These are phyloP conservation scores for Vanilla planifolia DNA, from an alignment of 106 monocot genomes.

Conservation along the genomic window DNA sequence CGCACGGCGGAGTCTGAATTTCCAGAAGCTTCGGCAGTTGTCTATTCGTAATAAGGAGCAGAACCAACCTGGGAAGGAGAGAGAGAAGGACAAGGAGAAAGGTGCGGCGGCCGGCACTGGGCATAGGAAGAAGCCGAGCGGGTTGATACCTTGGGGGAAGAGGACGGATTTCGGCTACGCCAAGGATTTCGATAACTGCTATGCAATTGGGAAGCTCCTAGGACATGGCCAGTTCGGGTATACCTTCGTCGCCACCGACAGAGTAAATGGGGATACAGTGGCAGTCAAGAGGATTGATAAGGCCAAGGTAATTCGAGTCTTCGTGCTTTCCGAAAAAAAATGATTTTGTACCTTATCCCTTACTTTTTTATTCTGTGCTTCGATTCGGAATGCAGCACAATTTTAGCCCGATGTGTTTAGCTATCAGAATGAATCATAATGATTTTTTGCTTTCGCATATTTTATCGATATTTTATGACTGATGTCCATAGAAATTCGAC, in stretches of 20 bases:
- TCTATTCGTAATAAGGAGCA: not conserved
- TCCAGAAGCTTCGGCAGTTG: conserved; percentile 2
- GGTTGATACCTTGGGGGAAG: conserved; percentile 32
- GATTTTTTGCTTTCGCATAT: no score
- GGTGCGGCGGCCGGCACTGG: not conserved
- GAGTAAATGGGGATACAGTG: conserved; percentile 31
- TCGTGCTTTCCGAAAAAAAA: not conserved
- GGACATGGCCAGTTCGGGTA: conserved; percentile 65
- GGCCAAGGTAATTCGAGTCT: conserved; percentile 28
- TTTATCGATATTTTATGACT: no score
- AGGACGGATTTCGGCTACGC: conserved; percentile 54
- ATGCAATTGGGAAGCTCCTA: conserved; percentile 46
- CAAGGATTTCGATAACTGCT: conserved; percentile 40
- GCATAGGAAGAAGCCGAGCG: conserved; percentile 14
- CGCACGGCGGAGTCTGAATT: not conserved
- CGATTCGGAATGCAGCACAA: not conserved
- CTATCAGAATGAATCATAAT: no score
- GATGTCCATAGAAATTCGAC: no score
- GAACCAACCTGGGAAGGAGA: not conserved
- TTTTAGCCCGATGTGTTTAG: no score
- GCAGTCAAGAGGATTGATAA: conserved; percentile 65
- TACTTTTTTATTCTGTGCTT: not conserved
- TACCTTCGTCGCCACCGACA: conserved; percentile 55
- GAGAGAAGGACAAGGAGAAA: not conserved
- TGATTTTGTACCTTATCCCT: not conserved